Evolutionary conservation across 2,329 filamentous ascomycete species (phyloP).

Genomic region (Cryphonectria naterciae): DNA sequence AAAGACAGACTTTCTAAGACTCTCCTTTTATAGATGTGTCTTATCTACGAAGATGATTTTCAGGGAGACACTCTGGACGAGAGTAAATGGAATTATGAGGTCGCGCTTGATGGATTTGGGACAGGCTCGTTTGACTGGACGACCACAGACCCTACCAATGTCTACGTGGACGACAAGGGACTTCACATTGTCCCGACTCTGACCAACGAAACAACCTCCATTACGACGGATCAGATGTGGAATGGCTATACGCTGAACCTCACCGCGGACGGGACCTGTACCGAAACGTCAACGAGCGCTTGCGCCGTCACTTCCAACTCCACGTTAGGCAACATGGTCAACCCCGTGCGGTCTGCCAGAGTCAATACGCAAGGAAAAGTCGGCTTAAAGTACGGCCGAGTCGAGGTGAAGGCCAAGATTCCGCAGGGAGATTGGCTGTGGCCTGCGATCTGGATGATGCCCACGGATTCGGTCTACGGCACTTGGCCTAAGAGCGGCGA

Average conservation of each 20-base stretch:
- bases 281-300: slow-evolving; percentile 38
- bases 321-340: slow-evolving; percentile 50
- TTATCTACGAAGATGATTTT: slow-evolving; percentile 56
- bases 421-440: slow-evolving; percentile 60
- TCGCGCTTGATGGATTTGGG: slow-evolving; percentile 45
- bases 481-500: slow-evolving; percentile 56
- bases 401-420: slow-evolving; percentile 58
- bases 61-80: slow-evolving; percentile 25
- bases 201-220: slow-evolving; percentile 46
- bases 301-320: slow-evolving; percentile 49
- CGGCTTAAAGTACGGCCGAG: slow-evolving; percentile 52
- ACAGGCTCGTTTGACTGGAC: slow-evolving; percentile 61
- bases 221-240: slow-evolving; percentile 44
- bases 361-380: slow-evolving; percentile 52
- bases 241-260: slow-evolving; percentile 51
- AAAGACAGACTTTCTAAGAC: slow-evolving; percentile 3
- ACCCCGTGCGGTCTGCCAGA: slow-evolving; percentile 53
- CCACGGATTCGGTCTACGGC: slow-evolving; percentile 51
- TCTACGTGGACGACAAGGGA: slow-evolving; percentile 52
- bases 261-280: slow-evolving; percentile 47
- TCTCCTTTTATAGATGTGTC: slow-evolving; percentile 39
- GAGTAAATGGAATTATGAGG: slow-evolving; percentile 28
- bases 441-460: slow-evolving; percentile 57
- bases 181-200: slow-evolving; percentile 60
- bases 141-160: slow-evolving; percentile 51